A percentile compares a stretch with the other conserved stretches of the same genome.
phyloP scores from a whole-genome alignment of 1,284 basidiomycete species.

The Afroboletus lepidellus region DNA sequence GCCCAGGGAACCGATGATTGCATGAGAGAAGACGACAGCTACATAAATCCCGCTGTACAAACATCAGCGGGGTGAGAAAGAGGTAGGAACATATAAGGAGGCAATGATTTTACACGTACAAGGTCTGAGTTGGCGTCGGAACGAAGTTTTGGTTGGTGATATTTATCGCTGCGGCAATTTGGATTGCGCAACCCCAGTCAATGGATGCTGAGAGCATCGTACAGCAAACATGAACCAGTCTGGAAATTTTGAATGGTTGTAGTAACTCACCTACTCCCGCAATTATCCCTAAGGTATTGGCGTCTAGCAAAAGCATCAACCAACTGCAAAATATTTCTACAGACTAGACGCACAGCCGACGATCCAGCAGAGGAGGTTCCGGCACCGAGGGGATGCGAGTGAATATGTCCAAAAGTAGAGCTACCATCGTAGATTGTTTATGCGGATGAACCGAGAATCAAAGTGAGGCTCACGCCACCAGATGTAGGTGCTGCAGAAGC shows the following conservation, averaged over 20 bases:
- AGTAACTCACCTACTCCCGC: constrained; percentile 43
- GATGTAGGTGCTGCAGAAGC: constrained; percentile 52
- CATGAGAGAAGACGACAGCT: constrained; percentile 57
- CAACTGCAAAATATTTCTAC: neutral
- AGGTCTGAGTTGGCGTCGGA: constrained; percentile 55
- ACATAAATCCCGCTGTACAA: constrained; percentile 55
- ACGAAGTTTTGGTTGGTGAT: constrained; percentile 54
- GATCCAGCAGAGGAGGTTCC: constrained; percentile 72
- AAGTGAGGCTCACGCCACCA: constrained; percentile 55
- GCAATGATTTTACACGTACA: constrained; percentile 41
- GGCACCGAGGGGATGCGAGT: constrained; percentile 60
- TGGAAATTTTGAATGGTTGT: neutral
- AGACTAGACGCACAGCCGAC: constrained; percentile 61
- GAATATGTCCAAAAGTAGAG: constrained; percentile 80
- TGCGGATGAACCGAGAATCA: neutral
- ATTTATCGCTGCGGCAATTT: constrained; percentile 64
- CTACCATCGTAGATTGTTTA: constrained; percentile 28
- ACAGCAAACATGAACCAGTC: neutral
- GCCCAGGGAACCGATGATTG: constrained; percentile 62
- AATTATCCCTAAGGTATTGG: constrained; percentile 48
- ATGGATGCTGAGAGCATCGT: constrained; percentile 51
- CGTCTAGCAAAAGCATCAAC: constrained; percentile 1
- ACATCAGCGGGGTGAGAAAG: neutral
- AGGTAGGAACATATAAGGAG: neutral
- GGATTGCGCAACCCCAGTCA: constrained; percentile 75